Evolutionary conservation across 768 basidiomycete species (phyloP).

Genomic region (Rhizopogon rudus): DNA sequence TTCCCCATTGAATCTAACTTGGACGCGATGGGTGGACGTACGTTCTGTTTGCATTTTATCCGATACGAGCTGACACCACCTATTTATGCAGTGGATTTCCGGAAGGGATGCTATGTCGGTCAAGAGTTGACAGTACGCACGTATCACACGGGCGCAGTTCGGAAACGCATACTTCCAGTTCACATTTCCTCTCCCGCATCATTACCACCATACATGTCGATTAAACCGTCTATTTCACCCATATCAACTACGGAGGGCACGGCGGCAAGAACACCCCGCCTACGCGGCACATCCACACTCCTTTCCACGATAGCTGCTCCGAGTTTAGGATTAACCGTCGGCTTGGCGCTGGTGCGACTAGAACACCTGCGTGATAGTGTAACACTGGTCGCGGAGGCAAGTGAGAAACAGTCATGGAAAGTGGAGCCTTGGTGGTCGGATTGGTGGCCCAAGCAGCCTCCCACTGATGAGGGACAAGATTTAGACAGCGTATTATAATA

Average conservation of each 20-base stretch:
- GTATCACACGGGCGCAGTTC: constrained; percentile 87
- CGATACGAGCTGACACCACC: not conserved
- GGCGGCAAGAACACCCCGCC: constrained; percentile 39
- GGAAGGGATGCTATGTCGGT: constrained; percentile 97
- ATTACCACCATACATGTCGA: constrained; percentile 14
- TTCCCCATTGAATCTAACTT: constrained; percentile 95
- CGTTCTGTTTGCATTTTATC: constrained; percentile 25
- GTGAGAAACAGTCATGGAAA: constrained; percentile 26
- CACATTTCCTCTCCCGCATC: constrained; percentile 38
- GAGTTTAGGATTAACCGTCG: constrained; percentile 38
- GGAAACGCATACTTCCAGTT: constrained; percentile 90
- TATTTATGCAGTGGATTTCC: constrained; percentile 71
- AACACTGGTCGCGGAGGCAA: constrained; percentile 23
- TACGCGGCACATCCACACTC: constrained; percentile 72
- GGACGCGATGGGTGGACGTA: constrained; percentile 92
- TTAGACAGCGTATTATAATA: constrained; percentile 10
- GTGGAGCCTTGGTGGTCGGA: constrained; percentile 66
- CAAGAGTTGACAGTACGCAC: constrained; percentile 97
- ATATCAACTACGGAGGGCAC: constrained; percentile 22
- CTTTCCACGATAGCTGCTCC: constrained; percentile 46
- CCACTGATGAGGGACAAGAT: constrained; percentile 10
- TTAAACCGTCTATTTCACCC: constrained; percentile 18
- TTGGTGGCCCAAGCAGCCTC: constrained; percentile 47
- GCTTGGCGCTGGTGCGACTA: constrained; percentile 74
- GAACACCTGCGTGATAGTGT: constrained; percentile 51